These are phyloP conservation scores for Calonectria multiphialidica DNA, from an alignment of 2,329 filamentous ascomycete genomes.

Conservation along the genomic window DNA sequence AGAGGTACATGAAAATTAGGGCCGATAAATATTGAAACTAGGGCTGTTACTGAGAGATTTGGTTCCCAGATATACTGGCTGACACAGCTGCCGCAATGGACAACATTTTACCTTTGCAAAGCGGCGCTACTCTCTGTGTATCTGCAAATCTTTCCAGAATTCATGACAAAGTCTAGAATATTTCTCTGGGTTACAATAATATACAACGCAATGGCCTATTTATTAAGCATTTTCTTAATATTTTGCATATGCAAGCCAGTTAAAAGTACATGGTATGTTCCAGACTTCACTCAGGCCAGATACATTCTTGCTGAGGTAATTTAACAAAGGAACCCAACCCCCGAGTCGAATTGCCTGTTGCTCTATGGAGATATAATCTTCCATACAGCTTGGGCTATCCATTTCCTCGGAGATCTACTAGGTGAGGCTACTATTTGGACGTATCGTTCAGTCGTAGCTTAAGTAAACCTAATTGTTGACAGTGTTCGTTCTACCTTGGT, in stretches of 20 bases:
- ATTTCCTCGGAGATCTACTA: background rate
- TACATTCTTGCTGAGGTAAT: background rate
- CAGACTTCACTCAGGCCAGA: background rate
- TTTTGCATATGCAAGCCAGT: background rate
- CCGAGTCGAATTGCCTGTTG: background rate
- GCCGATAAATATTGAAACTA: background rate
- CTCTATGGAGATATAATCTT: background rate
- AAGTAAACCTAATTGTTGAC: background rate
- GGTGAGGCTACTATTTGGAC: background rate
- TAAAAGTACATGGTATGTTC: background rate
- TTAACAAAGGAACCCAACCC: background rate
- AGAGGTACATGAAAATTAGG: background rate
- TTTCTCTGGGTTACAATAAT: background rate
- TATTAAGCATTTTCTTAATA: background rate
- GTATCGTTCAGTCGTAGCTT: background rate
- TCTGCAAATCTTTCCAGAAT: background rate
- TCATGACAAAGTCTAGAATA: background rate
- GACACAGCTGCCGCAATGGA: background rate
- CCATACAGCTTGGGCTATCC: background rate
- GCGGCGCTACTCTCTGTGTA: background rate
- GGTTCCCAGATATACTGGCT: background rate
- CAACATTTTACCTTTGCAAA: conserved; percentile 3
- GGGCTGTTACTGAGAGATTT: background rate
- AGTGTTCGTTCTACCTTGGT: background rate
- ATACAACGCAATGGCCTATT: background rate